Percentiles rank a stretch among this genome's conserved stretches.
phyloP scores from a whole-genome alignment of 2,329 filamentous ascomycete species.

The Blastomyces silverae region DNA sequence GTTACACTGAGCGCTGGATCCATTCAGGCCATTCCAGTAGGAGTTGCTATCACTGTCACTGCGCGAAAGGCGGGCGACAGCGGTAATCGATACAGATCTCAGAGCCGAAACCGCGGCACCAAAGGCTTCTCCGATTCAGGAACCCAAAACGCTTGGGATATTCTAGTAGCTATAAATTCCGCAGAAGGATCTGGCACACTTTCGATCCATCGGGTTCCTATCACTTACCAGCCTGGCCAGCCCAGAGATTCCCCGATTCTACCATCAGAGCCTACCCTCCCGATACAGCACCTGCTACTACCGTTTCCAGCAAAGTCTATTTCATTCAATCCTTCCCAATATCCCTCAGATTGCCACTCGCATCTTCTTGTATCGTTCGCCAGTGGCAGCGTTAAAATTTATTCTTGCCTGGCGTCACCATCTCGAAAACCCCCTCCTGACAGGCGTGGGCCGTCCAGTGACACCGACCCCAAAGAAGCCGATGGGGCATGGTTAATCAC shows the following conservation, averaged over 20 bases:
- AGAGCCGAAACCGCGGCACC: constrained; percentile 25
- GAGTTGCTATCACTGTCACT: constrained; percentile 50
- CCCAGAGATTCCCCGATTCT: constrained; percentile 25
- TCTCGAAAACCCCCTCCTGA: constrained; percentile 26
- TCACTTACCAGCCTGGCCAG: constrained; percentile 27
- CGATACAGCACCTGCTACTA: constrained; percentile 45
- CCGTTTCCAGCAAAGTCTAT: constrained; percentile 47
- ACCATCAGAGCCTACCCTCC: constrained; percentile 35
- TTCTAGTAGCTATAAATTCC: constrained; percentile 44
- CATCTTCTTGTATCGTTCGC: constrained; percentile 51
- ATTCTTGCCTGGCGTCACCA: constrained; percentile 46
- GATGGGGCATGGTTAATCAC: constrained; percentile 42
- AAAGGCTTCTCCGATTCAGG: constrained; percentile 17
- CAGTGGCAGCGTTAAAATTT: constrained; percentile 52
- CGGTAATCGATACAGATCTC: constrained; percentile 29
- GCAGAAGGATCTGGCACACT: constrained; percentile 41
- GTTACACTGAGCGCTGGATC: constrained; percentile 43
- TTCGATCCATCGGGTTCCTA: constrained; percentile 40
- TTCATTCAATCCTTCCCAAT: constrained; percentile 49
- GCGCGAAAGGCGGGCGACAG: constrained; percentile 32
- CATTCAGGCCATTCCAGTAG: constrained; percentile 46
- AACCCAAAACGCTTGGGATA: constrained; percentile 33
- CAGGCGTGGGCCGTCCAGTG: constrained; percentile 28
- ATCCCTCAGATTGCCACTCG: constrained; percentile 48
- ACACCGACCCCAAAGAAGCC: constrained; percentile 30